Percentiles rank a stretch among this genome's conserved stretches.
Conservation (phyloP, 208 protist species). For the Novymonas esmeraldas region DNA sequence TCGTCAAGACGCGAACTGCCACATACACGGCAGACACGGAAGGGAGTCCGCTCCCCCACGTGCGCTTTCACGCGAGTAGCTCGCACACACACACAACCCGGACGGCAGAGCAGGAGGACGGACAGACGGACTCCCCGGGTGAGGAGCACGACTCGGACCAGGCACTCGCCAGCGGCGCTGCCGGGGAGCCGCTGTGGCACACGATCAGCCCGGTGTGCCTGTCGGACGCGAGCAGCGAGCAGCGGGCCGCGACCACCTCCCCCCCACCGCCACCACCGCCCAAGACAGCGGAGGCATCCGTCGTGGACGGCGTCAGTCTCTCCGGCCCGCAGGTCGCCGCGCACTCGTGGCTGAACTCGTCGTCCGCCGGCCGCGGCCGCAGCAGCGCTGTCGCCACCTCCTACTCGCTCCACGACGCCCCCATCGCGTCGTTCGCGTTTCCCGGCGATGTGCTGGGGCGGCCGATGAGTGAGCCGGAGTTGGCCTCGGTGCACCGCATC, state of each 20-base stretch:
- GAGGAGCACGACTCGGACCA: too few species aligned
- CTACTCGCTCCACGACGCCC: neutral
- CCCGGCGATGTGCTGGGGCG: neutral
- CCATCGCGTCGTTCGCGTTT: neutral
- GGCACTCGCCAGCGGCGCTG: neutral
- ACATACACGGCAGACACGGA: neutral
- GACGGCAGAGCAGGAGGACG: neutral
- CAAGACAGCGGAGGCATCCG: constrained; percentile 4
- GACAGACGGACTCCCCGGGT: too few species aligned
- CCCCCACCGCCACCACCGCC: neutral
- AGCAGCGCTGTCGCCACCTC: neutral
- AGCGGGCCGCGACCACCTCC: neutral
- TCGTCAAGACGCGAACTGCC: neutral
- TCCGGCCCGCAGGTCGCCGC: neutral
- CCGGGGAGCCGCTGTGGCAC: constrained; percentile 20
- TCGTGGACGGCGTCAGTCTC: neutral
- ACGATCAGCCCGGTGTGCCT: constrained; percentile 8
- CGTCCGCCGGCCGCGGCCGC: neutral
- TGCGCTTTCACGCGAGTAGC: neutral
- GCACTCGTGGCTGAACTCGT: neutral
- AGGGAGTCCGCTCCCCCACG: neutral
- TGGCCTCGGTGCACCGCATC: neutral
- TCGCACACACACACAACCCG: neutral
- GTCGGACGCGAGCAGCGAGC: constrained; percentile 2
- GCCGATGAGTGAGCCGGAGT: neutral